Base-by-base conservation (phyloP, 768 basidiomycete species). In the Podaxis sp. region DNA sequence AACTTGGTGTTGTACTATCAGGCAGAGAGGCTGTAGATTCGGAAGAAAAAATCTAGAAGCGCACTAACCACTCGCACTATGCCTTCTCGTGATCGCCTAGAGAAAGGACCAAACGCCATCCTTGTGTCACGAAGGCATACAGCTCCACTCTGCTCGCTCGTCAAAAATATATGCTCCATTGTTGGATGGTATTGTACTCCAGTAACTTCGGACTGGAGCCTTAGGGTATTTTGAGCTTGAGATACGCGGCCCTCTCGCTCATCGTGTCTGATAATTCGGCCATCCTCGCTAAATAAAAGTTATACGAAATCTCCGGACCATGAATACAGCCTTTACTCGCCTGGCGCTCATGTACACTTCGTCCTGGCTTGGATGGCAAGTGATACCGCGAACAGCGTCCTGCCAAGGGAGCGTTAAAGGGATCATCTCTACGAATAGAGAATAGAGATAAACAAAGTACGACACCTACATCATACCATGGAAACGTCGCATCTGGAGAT, bases 311-410 rank as follows among this genome's bases (percentile, higher is more conserved):
- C 30, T 52, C 48, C 7, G 54, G 66, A 57, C 57, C 40, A 63
- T 66, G 61, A 19, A 15, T 8, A 46, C 19, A 68, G 61, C 63
- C 48, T 51, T 49, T 28, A 66, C 74, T 57, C 68, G 87, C 90
- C 88, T 84, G n/a, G 83, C 88, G 65, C 84, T 89, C 64, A 93
- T 68, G 65, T 88, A 87, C 0, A 91, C 64, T 24, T 89, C 86
- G 28, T 93, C 90, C 46, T 85, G 80, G 40, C 74, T 73, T n/a
- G 88, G 83, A 69, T 91, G 89, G 46, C 86, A 84, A 6, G 87
- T 79, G 48, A 93, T 75, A 17, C 77, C 82, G 51, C 90, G 84
- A 61, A 93, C 82, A 64, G 78, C 87, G 11, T 84, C 87, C 91
- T 93, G 66, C 19, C 12, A 53, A 4, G 24, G 62, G 24, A 61